Conservation (phyloP, 805 yeast species). For the Lipomyces chichibuensis region DNA sequence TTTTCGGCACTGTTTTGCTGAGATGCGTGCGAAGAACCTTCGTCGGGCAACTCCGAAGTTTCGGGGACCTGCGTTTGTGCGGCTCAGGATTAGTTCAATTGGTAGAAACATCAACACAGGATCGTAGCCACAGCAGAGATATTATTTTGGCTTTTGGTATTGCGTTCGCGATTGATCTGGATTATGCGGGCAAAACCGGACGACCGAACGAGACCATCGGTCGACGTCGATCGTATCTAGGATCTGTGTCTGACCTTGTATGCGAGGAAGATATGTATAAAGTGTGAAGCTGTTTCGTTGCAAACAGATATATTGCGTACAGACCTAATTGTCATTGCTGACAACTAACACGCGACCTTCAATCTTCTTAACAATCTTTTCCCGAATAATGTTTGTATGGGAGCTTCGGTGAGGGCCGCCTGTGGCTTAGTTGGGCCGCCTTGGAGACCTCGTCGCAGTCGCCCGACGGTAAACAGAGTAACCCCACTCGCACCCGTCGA, state of each 20-base stretch:
- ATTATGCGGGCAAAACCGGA: neutral
- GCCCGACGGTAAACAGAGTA: neutral
- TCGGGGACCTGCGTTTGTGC: slow-evolving; percentile 21
- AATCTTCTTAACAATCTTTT: neutral
- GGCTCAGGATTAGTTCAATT: slow-evolving; percentile 5
- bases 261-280: too few relatives aligned
- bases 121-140: too few relatives aligned
- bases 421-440: neutral
- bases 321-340: too few relatives aligned
- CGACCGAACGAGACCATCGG: neutral
- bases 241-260: neutral
- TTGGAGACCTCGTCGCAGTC: neutral
- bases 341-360: too few relatives aligned
- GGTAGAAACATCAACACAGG: neutral
- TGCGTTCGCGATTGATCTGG: neutral
- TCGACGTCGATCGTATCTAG: neutral
- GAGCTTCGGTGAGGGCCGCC: neutral
- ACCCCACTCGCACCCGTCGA: neutral
- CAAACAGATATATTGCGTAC: too few relatives aligned
- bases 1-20: neutral
- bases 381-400: neutral
- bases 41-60: slow-evolving; percentile 21
- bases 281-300: too few relatives aligned
- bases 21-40: neutral
- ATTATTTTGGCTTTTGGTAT: neutral